Evolutionary conservation across 306 rosid genomes (phyloP).

Genomic region (Prunus campanulata): DNA sequence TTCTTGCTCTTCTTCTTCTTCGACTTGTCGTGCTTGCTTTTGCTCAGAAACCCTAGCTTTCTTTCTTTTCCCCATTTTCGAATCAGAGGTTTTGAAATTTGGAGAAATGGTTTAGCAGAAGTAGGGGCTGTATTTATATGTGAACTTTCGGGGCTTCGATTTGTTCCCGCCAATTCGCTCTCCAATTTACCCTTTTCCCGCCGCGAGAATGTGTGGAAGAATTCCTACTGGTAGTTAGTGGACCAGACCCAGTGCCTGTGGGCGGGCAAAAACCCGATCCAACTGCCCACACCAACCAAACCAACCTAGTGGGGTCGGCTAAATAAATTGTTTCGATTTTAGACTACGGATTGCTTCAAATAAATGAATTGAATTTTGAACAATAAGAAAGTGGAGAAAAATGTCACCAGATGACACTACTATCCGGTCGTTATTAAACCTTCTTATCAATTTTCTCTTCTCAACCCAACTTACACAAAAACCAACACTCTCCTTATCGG

Average conservation of each 20-base stretch:
- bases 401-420: no score
- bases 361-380: no score
- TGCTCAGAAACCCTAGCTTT: slow-evolving; percentile 60
- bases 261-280: not conserved
- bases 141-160: not conserved
- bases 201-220: not conserved
- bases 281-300: no score
- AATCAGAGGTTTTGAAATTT: not conserved
- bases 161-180: slow-evolving; percentile 27
- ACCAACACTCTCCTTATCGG: no score
- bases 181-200: slow-evolving; percentile 9
- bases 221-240: not conserved
- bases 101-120: not conserved
- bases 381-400: no score
- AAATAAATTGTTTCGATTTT: no score
- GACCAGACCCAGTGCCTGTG: not conserved
- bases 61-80: slow-evolving; percentile 57
- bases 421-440: no score
- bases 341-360: no score
- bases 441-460: no score
- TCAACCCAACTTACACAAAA: no score
- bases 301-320: no score
- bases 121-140: not conserved
- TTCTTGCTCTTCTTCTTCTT: slow-evolving; percentile 12
- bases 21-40: slow-evolving; percentile 31